Evolutionary conservation across 2,329 filamentous ascomycete species (phyloP).

Genomic region (Aspergillus sp.): DNA sequence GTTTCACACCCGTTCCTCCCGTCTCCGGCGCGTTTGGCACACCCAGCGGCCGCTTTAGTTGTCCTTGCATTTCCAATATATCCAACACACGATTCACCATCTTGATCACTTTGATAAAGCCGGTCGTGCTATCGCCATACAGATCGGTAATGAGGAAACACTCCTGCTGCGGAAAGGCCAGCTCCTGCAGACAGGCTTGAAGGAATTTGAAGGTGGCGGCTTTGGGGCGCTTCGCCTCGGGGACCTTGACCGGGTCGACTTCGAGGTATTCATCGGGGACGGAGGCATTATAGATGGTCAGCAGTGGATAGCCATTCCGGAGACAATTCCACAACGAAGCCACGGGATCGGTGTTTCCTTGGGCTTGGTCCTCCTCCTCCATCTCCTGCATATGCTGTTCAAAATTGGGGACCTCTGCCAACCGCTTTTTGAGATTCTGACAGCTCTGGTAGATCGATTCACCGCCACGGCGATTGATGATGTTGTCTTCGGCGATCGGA

Average conservation of each 20-base stretch:
- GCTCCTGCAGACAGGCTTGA: constrained; percentile 74
- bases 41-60: constrained; percentile 58
- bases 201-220: constrained; percentile 88
- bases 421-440: constrained; percentile 69
- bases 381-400: constrained; percentile 65
- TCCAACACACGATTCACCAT: constrained; percentile 91
- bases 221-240: constrained; percentile 72
- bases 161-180: constrained; percentile 69
- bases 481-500: constrained; percentile 69
- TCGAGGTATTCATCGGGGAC: constrained; percentile 60
- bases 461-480: constrained; percentile 94
- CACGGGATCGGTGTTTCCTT: constrained; percentile 65
- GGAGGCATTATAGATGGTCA: constrained; percentile 82
- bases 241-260: constrained; percentile 55
- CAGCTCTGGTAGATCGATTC: constrained; percentile 96
- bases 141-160: constrained; percentile 89
- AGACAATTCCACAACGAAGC: constrained; percentile 85
- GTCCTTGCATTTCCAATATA: constrained; percentile 67
- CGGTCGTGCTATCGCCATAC: constrained; percentile 88
- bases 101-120: constrained; percentile 93
- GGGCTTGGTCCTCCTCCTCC: constrained; percentile 57
- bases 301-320: constrained; percentile 70
- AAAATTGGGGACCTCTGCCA: constrained; percentile 78
- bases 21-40: constrained; percentile 37
- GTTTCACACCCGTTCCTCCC: constrained; percentile 43